Conservation (phyloP, 179 eudicot species). For the Beta corolliflora region DNA sequence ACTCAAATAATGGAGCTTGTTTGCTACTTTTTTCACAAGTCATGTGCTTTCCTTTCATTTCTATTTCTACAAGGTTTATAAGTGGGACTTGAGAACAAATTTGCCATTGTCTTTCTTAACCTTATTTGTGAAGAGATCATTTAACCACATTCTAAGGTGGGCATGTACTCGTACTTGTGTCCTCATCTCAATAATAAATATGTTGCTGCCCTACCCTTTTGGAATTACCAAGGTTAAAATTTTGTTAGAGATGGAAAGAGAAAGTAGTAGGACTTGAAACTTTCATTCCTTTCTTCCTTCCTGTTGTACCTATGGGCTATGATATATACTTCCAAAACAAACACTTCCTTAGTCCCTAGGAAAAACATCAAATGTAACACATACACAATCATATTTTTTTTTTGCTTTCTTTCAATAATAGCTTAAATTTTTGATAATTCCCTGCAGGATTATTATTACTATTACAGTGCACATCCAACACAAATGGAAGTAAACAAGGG, state of each 20-base stretch:
- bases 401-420: too few species aligned
- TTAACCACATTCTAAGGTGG: constrained; percentile 18
- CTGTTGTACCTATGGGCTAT: not conserved
- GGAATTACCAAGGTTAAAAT: constrained; percentile 33
- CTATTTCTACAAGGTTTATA: not conserved
- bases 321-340: not conserved
- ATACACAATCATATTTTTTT: not conserved
- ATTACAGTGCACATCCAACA: not conserved
- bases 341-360: not conserved
- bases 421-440: not conserved
- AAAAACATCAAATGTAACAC: not conserved
- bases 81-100: constrained; percentile 16
- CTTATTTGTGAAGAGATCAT: constrained; percentile 25
- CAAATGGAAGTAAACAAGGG: constrained; percentile 11
- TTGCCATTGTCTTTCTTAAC: constrained; percentile 23
- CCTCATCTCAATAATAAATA: constrained; percentile 21
- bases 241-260: not conserved
- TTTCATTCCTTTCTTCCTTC: not conserved
- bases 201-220: constrained; percentile 27
- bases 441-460: constrained; percentile 31
- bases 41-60: constrained; percentile 15
- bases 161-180: constrained; percentile 14
- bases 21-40: not conserved
- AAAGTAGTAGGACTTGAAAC: constrained; percentile 4
- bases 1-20: not conserved